Evolutionary conservation across 202 grass and related monocot genomes (phyloP).

Genomic region (Brachypodium distachyon): DNA sequence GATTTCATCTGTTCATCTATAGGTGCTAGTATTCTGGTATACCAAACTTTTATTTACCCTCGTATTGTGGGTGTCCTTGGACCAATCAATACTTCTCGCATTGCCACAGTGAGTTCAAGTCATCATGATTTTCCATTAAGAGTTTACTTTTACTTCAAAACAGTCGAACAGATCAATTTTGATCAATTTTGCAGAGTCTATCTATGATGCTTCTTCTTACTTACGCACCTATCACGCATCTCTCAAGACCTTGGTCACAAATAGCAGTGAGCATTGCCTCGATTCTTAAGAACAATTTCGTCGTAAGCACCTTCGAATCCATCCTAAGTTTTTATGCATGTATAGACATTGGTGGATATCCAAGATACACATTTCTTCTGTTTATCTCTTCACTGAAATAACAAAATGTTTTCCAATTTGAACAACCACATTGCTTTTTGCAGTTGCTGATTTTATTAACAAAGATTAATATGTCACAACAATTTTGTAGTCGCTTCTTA

Average conservation of each 20-base stretch:
- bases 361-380: neutral
- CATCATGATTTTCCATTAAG: neutral
- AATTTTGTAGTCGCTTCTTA: neutral
- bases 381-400: neutral
- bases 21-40: slow-evolving; percentile 56
- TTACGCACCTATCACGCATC: slow-evolving; percentile 52
- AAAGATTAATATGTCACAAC: neutral
- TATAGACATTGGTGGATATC: neutral
- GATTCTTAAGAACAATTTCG: slow-evolving; percentile 32
- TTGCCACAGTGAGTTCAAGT: slow-evolving; percentile 24
- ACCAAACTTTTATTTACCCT: slow-evolving; percentile 50
- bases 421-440: neutral
- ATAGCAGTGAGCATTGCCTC: slow-evolving; percentile 46
- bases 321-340: neutral
- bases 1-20: neutral
- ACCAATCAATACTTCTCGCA: slow-evolving; percentile 29
- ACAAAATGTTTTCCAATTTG: neutral
- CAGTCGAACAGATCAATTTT: neutral
- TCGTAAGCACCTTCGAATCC: slow-evolving; percentile 25
- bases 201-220: slow-evolving; percentile 38
- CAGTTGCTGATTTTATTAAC: neutral
- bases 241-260: slow-evolving; percentile 34
- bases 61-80: slow-evolving; percentile 31
- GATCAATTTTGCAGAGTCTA: slow-evolving; percentile 28
- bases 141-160: neutral